Conservation (phyloP, 2,329 filamentous ascomycete genomes). For the Xylariaceae sp. region DNA sequence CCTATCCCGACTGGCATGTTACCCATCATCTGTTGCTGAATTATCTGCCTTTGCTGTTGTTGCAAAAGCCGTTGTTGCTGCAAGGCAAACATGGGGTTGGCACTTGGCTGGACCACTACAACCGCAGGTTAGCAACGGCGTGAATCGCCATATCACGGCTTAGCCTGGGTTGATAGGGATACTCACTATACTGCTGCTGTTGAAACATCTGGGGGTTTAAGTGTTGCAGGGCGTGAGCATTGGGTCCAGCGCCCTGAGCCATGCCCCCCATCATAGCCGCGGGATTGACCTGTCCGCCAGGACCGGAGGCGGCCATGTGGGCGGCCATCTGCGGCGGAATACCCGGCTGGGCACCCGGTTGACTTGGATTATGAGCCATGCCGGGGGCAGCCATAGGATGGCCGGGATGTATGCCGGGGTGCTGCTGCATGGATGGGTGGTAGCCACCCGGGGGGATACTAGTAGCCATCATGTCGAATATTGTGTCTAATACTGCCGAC, state of each 20-base stretch:
- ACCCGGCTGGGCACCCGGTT: conserved; percentile 62
- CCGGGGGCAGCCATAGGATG: conserved; percentile 57
- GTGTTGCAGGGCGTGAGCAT: conserved; percentile 68
- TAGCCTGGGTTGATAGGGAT: not conserved
- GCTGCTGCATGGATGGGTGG: conserved; percentile 67
- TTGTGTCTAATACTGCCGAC: conserved; percentile 46
- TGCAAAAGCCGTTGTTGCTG: conserved; percentile 27
- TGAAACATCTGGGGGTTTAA: conserved; percentile 61
- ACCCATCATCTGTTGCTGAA: conserved; percentile 34
- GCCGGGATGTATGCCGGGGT: conserved; percentile 62
- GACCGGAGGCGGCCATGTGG: conserved; percentile 69
- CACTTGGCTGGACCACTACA: conserved; percentile 15
- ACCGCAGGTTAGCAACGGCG: conserved; percentile 3
- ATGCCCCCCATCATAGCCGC: conserved; percentile 71
- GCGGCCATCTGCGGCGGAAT: conserved; percentile 63
- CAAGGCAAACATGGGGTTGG: conserved; percentile 19
- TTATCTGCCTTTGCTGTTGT: conserved; percentile 29
- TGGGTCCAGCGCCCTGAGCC: conserved; percentile 63
- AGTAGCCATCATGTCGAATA: conserved; percentile 63
- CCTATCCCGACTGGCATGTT: conserved; percentile 41
- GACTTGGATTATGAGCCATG: conserved; percentile 65
- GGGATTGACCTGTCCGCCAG: conserved; percentile 68
- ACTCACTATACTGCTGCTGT: conserved; percentile 38
- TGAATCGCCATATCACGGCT: not conserved
- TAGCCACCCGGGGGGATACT: conserved; percentile 60